Percentiles rank a stretch among this genome's conserved stretches.
Evolutionary conservation across 768 basidiomycete genomes (phyloP).

Genomic region (Vararia minispora): DNA sequence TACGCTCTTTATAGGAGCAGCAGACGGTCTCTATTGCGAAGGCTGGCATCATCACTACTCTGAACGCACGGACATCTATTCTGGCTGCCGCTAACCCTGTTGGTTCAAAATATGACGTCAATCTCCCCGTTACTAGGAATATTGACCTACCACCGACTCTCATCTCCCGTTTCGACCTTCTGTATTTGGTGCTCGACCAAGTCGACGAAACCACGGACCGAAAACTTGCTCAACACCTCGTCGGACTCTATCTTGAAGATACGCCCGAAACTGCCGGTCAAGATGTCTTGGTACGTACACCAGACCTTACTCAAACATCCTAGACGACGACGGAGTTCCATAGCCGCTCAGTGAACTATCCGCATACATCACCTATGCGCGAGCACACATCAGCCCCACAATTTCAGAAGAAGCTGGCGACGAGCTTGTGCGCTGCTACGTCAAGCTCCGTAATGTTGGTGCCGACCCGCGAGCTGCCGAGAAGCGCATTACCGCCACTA

Average conservation of each 20-base stretch:
- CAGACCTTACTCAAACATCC: not conserved
- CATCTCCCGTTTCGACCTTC: conserved; percentile 93
- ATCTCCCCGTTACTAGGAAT: conserved; percentile 87
- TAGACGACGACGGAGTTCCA: not conserved
- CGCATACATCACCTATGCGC: conserved; percentile 90
- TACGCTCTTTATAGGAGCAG: conserved; percentile 67
- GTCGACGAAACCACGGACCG: conserved; percentile 86
- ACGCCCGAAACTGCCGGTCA: conserved; percentile 49
- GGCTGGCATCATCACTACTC: conserved; percentile 96
- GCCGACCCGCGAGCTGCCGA: conserved; percentile 80
- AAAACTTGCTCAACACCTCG: conserved; percentile 83
- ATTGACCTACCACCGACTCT: conserved; percentile 97
- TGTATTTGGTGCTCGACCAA: conserved; percentile 92
- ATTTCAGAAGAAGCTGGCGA: conserved; percentile 78
- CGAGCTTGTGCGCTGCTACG: conserved; percentile 83
- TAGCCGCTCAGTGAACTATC: conserved; percentile 87
- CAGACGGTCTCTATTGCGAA: conserved; percentile 99
- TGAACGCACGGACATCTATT: conserved; percentile 97
- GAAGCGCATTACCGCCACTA: conserved; percentile 95
- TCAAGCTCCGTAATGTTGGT: conserved; percentile 88
- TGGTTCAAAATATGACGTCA: conserved; percentile 88
- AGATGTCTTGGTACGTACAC: conserved; percentile 63
- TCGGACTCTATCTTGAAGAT: conserved; percentile 91
- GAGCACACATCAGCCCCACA: conserved; percentile 72
- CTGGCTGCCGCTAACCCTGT: conserved; percentile 97